A percentile compares a stretch with the other conserved stretches of the same genome.
Conservation (phyloP, 1,284 basidiomycete genomes). For the Vanrija sp. region DNA sequence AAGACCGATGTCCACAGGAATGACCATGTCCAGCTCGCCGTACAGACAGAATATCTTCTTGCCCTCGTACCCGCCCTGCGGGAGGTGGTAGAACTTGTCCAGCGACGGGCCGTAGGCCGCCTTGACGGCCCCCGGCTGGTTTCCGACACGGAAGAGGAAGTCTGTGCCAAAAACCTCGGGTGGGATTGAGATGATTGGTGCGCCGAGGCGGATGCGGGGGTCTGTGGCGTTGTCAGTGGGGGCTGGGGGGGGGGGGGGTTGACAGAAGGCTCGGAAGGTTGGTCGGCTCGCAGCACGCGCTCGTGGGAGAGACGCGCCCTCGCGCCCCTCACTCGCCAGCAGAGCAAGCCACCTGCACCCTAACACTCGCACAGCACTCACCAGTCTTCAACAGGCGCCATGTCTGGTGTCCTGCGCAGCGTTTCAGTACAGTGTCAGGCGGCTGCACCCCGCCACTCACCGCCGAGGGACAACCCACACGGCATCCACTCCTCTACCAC, state of each 20-base stretch:
- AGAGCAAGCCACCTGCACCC: no score
- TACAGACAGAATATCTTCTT: slow-evolving; percentile 70
- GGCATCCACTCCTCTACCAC: slow-evolving; percentile 63
- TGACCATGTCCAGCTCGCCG: slow-evolving; percentile 48
- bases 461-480: slow-evolving; percentile 54
- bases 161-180: slow-evolving; percentile 57
- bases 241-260: no score
- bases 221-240: slow-evolving; percentile 51
- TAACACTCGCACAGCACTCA: not conserved
- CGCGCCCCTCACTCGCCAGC: no score
- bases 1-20: slow-evolving; percentile 33
- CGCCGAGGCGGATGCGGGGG: slow-evolving; percentile 63
- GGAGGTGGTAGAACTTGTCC: slow-evolving; percentile 54
- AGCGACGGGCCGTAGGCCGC: slow-evolving; percentile 49
- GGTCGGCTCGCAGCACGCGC: no score
- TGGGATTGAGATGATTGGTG: slow-evolving; percentile 71
- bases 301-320: no score
- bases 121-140: not conserved
- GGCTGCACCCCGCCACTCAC: slow-evolving; percentile 11
- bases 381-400: slow-evolving; percentile 6
- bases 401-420: not conserved
- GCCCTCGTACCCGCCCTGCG: slow-evolving; percentile 53
- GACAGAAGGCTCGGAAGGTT: no score
- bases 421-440: not conserved
- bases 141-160: slow-evolving; percentile 42